Conservation (phyloP, 2,329 filamentous ascomycete genomes). For the Exophiala sp. region DNA sequence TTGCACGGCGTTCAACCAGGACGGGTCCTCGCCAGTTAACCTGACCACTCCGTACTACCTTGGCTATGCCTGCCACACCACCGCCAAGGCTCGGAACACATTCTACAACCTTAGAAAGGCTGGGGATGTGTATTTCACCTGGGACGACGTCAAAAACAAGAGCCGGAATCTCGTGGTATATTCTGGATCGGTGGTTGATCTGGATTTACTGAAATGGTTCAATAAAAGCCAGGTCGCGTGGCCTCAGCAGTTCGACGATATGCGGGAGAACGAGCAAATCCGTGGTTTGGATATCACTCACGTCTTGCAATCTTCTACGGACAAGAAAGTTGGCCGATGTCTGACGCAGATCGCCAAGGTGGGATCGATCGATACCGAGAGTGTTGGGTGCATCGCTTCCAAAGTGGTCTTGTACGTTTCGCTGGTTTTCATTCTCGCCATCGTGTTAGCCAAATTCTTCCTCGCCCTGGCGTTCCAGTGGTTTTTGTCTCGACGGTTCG, state of each 20-base stretch:
- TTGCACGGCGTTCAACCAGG: slow-evolving; percentile 85
- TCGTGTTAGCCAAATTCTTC: slow-evolving; percentile 80
- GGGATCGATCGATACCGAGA: slow-evolving; percentile 90
- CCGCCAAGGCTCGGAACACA: slow-evolving; percentile 56
- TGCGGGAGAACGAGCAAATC: slow-evolving; percentile 65
- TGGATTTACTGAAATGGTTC: slow-evolving; percentile 86
- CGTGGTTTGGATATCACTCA: slow-evolving; percentile 85
- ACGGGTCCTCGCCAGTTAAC: slow-evolving; percentile 77
- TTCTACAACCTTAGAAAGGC: slow-evolving; percentile 68
- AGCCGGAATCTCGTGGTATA: slow-evolving; percentile 90
- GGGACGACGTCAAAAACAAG: slow-evolving; percentile 85
- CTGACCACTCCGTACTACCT: slow-evolving; percentile 66
- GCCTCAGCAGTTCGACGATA: slow-evolving; percentile 70
- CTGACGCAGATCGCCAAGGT: slow-evolving; percentile 93
- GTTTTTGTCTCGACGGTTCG: slow-evolving; percentile 85
- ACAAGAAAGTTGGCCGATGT: slow-evolving; percentile 80
- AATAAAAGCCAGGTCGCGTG: slow-evolving; percentile 71
- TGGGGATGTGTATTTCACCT: slow-evolving; percentile 92
- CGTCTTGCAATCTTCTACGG: slow-evolving; percentile 68
- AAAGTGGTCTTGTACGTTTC: slow-evolving; percentile 95
- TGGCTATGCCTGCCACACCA: slow-evolving; percentile 87
- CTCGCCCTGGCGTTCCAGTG: slow-evolving; percentile 90
- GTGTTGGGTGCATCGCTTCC: slow-evolving; percentile 93
- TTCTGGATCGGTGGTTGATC: slow-evolving; percentile 85
- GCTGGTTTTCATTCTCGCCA: slow-evolving; percentile 81